phyloP scores from a whole-genome alignment of 1,139 yeast genomes.

The Yamadazyma jaroonii region DNA sequence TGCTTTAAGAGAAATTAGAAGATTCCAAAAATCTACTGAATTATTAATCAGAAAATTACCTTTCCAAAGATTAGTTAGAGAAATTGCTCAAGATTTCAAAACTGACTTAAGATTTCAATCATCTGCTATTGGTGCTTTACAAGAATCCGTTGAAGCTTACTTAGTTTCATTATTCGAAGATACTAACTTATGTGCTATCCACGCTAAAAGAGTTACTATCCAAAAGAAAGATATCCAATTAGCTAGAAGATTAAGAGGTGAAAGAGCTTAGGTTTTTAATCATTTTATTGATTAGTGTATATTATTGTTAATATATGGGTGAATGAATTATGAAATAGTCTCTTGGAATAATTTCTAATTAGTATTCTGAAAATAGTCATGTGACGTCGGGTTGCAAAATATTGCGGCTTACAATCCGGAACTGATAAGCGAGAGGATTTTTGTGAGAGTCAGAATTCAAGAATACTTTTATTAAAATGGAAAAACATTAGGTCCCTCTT shows the following conservation, averaged over 20 bases:
- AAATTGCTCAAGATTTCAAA: slow-evolving; percentile 97
- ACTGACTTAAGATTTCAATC: slow-evolving; percentile 98
- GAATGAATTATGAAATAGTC: slow-evolving; percentile 5
- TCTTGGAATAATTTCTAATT: not conserved
- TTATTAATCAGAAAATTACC: slow-evolving; percentile 96
- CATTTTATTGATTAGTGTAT: slow-evolving; percentile 12
- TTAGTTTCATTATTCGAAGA: slow-evolving; percentile 87
- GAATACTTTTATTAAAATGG: slow-evolving; percentile 34
- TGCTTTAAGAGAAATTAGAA: slow-evolving; percentile 98
- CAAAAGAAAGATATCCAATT: slow-evolving; percentile 99
- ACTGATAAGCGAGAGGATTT: no score
- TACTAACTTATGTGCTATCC: slow-evolving; percentile 98
- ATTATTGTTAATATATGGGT: slow-evolving; percentile 17
- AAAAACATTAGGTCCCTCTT: slow-evolving; percentile 36
- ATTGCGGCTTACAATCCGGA: no score
- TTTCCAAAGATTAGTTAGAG: slow-evolving; percentile 98
- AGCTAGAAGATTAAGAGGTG: slow-evolving; percentile 99
- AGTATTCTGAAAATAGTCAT: no score
- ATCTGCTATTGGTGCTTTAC: slow-evolving; percentile 97
- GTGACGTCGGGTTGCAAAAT: no score
- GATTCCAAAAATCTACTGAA: slow-evolving; percentile 98
- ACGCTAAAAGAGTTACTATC: slow-evolving; percentile 98
- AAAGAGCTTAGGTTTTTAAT: slow-evolving; percentile 56
- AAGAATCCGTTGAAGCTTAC: slow-evolving; percentile 98
- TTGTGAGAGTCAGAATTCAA: not conserved